These are phyloP conservation scores for Lactuca saligna DNA, from an alignment of 129 eudicot species.

Conservation along the genomic window DNA sequence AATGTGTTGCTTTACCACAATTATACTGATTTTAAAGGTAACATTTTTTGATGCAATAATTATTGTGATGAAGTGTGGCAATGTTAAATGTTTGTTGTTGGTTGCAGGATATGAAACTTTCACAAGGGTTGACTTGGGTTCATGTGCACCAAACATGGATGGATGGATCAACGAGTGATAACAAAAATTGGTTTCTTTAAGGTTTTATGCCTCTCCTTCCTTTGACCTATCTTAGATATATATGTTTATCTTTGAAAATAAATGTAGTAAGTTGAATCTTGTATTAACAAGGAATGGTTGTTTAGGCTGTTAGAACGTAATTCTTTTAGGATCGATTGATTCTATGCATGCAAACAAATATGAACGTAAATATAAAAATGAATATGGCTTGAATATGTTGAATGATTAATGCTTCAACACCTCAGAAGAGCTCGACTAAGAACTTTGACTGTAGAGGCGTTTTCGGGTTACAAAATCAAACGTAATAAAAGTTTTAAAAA, in stretches of 20 bases:
- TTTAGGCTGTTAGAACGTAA: too few species aligned
- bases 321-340: too few species aligned
- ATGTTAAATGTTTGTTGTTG: conserved; percentile 1
- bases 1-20: conserved; percentile 57
- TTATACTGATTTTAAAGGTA: conserved; percentile 64
- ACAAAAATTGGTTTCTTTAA: conserved; percentile 50
- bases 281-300: background rate
- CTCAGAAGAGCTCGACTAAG: too few species aligned
- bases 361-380: too few species aligned
- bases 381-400: too few species aligned
- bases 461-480: too few species aligned
- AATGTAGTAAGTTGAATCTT: conserved; percentile 20
- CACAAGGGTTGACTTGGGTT: conserved; percentile 69
- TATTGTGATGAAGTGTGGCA: background rate
- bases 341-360: too few species aligned
- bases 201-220: conserved; percentile 8
- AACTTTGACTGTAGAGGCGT: too few species aligned
- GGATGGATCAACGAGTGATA: conserved; percentile 42
- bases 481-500: too few species aligned
- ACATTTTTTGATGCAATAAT: background rate
- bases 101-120: conserved; percentile 46
- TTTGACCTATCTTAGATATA: conserved; percentile 20
- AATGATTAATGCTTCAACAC: too few species aligned
- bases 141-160: conserved; percentile 89
- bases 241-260: background rate